Evolutionary conservation across 2,329 filamentous ascomycete species (phyloP), one percentile per base, ranked within the genome.

Genomic region (Ceratocystis harringtonii): DNA sequence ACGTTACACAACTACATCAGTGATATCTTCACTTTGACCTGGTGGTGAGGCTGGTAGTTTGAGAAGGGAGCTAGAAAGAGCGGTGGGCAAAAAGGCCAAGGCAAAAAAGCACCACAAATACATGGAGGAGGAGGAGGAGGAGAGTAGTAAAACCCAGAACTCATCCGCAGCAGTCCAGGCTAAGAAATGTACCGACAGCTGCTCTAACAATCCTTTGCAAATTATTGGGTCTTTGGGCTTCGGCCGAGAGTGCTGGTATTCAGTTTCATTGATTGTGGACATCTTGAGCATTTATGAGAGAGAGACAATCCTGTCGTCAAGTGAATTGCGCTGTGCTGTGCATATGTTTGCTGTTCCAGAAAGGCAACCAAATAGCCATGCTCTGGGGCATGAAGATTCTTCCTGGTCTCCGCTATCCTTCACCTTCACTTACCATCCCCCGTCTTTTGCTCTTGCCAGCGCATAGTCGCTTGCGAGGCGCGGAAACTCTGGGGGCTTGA

Each of bases 1-100:
- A 62, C 61, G 61, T 62, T 62, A 62, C 61, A 62, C 61, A 28
- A 17, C 5, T n/a, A 62, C 45, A 30, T 10, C 15, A 15, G 6
- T n/a, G 17, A 7, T 58, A 32, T 36, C 22, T 15, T 17, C 12
- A 36, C 32, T n/a, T 36, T 30, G 55, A 28, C 30, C 12, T 41
- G 36, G 36, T 36, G 32, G 32, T 41, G 36, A 28, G 17, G 28
- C 15, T 32, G 52, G 28, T 6, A 17, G 52, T 28, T 28, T 17
- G 52, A 32, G 17, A n/a, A 28, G 22, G 17, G 6, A 6, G 15
- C 28, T 36, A 1, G 22, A n/a, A 58, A 32, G n/a, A 55, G 28
- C 17, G 15, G 15, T 15, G 25, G 30, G 12, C 30, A 36, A 8
- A 58, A 36, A 15, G 2, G 28, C 15, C 8, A 10, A 8, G 17